Evolutionary conservation across 108 stramenopile genomes (phyloP).

Genomic region (Aurantiochytrium sp.): DNA sequence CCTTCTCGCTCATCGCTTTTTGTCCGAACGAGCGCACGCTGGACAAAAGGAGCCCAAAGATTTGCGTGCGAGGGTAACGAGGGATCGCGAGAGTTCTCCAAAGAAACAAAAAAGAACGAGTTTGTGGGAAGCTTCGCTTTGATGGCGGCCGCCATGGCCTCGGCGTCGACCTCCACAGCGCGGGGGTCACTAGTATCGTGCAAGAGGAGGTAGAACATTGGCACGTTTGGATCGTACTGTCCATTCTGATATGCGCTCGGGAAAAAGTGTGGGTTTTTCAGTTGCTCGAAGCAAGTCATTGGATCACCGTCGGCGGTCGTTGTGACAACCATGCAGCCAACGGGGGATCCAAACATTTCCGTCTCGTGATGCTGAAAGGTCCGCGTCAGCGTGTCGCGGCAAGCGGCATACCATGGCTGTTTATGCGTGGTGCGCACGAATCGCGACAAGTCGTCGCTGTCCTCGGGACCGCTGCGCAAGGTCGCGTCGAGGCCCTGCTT

Average conservation of each 20-base stretch:
- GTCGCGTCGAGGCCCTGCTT: not conserved
- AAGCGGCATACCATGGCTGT: not conserved
- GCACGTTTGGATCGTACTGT: not conserved
- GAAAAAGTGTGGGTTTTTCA: not conserved
- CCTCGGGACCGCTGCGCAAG: not conserved
- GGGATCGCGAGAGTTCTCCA: not conserved
- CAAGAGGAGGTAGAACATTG: not conserved
- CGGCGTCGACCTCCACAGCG: not conserved
- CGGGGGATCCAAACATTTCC: not conserved
- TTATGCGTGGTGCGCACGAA: not conserved
- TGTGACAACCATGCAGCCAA: not conserved
- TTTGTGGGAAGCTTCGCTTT: not conserved
- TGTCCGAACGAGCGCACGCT: not conserved
- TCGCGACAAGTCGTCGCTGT: not conserved
- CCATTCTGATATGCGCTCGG: not conserved
- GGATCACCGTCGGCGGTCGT: not conserved
- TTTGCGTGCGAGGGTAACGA: not conserved
- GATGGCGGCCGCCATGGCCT: not conserved
- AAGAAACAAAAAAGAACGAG: not conserved
- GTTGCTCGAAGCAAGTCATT: not conserved
- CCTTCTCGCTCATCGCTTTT: too few relatives aligned
- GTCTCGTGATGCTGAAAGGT: not conserved
- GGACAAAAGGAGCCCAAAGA: not conserved
- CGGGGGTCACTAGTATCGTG: not conserved
- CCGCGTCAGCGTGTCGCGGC: not conserved